Base-by-base conservation (phyloP, 495 filamentous ascomycete species). In the Pseudotulostoma volvatum region DNA sequence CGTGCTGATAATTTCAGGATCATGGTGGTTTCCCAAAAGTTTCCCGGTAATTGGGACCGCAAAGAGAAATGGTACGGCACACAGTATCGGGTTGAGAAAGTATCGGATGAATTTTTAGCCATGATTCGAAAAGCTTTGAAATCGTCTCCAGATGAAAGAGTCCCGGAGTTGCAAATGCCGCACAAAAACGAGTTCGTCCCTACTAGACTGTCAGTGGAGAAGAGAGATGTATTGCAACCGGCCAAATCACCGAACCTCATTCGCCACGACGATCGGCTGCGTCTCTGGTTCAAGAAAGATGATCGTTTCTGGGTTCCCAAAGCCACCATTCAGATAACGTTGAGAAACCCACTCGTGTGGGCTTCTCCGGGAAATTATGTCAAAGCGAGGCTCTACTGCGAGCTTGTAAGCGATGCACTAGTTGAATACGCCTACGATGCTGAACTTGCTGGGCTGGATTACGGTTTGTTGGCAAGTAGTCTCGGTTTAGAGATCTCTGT, bases 271-370 rank as follows among this genome's bases (percentile, higher is more conserved):
- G 71, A 81, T 14, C 60, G 74, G 5, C 74, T 80, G 1, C 76
- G 90, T 20, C 75, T 82, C n/a, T 99, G 90, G 90, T 95, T 74
- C 60, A 99, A 99, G 70, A 96, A 96, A 59, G 90, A 99, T 47
- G 90, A 99, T 48, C 83, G 76, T 0, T 99, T 95, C 61, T 99
- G 90, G 90, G 90, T 99, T 3, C 90, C 90, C 1, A 95, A 93
- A 56, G 90, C 78, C 0, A 93, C 81, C 45, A 55, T 95, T 11
- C 70, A 84, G 47, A 70, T 93, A 31, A 81, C 74, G 36, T 68
- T 92, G 44, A 73, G 81, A 43, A 94, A 81, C 40, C 81, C 85
- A 3, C 52, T 93, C 23, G 72, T 77, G 16, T 76, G 74, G 54
- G 71, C 81, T 1, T 86, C 81, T 3, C 82, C 90, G 2, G 74